Percentiles rank a stretch among this genome's conserved stretches.
Conservation (phyloP, 2,329 filamentous ascomycete genomes). For the Colletotrichum chrysophilum region DNA sequence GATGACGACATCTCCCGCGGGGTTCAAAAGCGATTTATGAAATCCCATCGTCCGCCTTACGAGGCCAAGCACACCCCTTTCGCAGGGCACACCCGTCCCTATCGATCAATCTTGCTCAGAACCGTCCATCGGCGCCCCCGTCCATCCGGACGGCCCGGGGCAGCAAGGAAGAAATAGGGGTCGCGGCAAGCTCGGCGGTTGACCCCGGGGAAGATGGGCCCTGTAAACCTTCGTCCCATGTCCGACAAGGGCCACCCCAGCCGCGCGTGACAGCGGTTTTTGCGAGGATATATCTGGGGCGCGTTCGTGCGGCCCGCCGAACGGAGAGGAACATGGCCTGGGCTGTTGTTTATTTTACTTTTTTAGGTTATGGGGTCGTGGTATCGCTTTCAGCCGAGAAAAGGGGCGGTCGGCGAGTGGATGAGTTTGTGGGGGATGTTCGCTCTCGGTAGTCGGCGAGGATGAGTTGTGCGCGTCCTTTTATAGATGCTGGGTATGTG, state of each 20-base stretch:
- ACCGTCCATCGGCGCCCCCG: background rate
- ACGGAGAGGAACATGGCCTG: background rate
- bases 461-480: background rate
- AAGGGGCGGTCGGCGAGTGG: background rate
- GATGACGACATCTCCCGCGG: background rate
- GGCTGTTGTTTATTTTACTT: background rate
- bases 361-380: background rate
- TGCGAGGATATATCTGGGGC: background rate
- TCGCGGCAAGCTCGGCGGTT: background rate
- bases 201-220: background rate
- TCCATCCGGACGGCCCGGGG: background rate
- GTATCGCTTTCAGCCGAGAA: background rate
- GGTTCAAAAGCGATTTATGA: background rate
- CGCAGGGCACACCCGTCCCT: background rate
- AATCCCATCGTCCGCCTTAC: background rate
- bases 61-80: background rate
- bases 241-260: background rate
- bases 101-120: background rate
- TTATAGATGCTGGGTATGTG: background rate
- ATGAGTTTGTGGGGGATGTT: background rate
- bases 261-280: background rate
- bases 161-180: background rate
- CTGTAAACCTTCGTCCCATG: slow-evolving; percentile 4
- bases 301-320: background rate
- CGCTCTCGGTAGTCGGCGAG: background rate